These are phyloP conservation scores for Melaleuca quinquenervia DNA, from an alignment of 345 rosid genomes.

Conservation along the genomic window DNA sequence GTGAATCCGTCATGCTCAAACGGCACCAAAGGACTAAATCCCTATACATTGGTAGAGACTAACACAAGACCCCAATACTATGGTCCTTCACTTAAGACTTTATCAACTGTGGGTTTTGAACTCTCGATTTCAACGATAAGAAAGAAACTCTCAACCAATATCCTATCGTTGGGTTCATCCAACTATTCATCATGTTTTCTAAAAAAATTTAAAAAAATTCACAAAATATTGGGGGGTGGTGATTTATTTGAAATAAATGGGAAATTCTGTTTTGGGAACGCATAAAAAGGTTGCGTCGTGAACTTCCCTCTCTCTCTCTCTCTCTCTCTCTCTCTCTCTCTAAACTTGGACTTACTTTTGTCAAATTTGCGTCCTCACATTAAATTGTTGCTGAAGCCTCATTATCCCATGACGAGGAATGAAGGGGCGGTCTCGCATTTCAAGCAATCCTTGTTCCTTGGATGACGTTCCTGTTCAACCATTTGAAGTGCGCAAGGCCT, in stretches of 20 bases:
- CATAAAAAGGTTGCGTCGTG: neutral
- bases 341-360: neutral
- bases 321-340: neutral
- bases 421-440: neutral
- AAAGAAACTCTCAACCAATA: no score
- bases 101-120: no score
- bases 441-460: neutral
- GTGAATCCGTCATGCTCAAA: no score
- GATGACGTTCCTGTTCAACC: neutral
- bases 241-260: neutral
- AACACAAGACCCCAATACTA: no score
- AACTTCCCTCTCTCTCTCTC: no score
- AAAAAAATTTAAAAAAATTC: neutral
- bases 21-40: no score
- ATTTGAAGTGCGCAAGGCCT: neutral
- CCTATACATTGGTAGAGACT: no score
- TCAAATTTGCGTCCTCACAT: neutral
- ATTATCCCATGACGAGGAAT: neutral
- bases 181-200: no score
- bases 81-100: no score
- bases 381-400: neutral
- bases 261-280: neutral
- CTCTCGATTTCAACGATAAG: no score
- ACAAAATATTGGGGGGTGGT: neutral
- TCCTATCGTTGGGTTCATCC: no score